A percentile compares a stretch with the other conserved stretches of the same genome.
phyloP scores from a whole-genome alignment of 306 rosid species.

The Cucumis cinereus region DNA sequence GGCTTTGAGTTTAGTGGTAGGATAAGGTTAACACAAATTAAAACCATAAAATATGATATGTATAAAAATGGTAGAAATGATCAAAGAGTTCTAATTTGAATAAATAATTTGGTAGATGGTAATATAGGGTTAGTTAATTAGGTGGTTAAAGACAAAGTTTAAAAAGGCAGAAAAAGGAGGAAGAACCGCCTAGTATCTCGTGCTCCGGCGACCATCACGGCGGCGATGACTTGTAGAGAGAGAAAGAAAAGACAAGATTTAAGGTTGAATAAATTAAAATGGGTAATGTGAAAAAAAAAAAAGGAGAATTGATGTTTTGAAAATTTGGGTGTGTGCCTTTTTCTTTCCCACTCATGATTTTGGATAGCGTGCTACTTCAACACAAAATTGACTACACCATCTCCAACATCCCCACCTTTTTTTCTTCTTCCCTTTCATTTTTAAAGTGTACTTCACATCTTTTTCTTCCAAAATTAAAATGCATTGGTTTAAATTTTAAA shows the following conservation, averaged over 20 bases:
- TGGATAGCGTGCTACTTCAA: conserved; percentile 2
- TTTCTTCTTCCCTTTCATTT: no score
- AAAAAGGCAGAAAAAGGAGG: not conserved
- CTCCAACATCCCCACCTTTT: not conserved
- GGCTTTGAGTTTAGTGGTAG: no score
- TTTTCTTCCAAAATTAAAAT: no score
- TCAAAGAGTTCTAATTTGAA: no score
- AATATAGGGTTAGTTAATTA: conserved; percentile 12
- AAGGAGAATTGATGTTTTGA: not conserved
- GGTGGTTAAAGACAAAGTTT: conserved; percentile 15
- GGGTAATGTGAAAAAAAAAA: not conserved
- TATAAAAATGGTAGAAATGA: not conserved
- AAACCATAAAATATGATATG: no score
- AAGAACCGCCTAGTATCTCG: conserved; percentile 29
- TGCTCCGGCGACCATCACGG: conserved; percentile 59
- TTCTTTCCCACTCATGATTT: not conserved
- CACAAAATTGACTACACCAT: conserved; percentile 1
- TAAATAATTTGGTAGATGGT: not conserved
- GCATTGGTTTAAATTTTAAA: no score
- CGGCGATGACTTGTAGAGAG: conserved; percentile 25
- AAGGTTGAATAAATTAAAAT: not conserved
- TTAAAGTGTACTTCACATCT: no score
- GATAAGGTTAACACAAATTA: no score
- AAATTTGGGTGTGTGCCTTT: not conserved
- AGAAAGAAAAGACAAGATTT: conserved; percentile 30